Conservation (phyloP, 768 basidiomycete species). For the Amanita exitialis region DNA sequence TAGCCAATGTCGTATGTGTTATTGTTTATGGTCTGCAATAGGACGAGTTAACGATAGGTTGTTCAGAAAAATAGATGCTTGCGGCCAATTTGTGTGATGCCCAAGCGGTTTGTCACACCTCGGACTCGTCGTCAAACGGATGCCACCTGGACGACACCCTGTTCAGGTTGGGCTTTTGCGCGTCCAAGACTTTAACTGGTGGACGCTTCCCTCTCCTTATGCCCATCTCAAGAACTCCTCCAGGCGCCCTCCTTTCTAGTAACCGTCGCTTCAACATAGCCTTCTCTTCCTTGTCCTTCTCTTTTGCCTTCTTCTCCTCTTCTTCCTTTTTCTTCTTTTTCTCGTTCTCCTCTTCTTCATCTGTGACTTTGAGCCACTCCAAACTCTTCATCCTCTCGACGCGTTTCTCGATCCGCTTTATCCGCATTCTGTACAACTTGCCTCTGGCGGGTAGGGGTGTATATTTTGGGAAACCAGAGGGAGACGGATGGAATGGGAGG, state of each 20-base stretch:
- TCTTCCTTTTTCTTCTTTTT: conserved; percentile 10
- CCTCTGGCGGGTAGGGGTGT: conserved; percentile 33
- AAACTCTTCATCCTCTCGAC: conserved; percentile 22
- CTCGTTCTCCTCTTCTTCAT: conserved; percentile 20
- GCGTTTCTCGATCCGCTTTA: conserved; percentile 18
- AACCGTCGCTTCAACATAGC: not conserved
- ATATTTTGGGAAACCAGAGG: conserved; percentile 19
- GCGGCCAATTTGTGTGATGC: too few species aligned
- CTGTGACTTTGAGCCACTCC: conserved; percentile 19
- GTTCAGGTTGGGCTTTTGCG: not conserved
- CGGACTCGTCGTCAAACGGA: not conserved
- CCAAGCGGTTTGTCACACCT: not conserved
- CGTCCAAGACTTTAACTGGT: not conserved
- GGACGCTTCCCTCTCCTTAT: not conserved
- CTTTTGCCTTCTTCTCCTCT: not conserved
- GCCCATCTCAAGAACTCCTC: conserved; percentile 1
- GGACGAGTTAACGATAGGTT: too few species aligned
- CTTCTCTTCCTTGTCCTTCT: not conserved
- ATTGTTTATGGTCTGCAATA: too few species aligned
- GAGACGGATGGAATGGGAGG: conserved; percentile 11
- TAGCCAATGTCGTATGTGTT: too few species aligned
- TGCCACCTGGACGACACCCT: not conserved
- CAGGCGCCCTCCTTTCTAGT: not conserved
- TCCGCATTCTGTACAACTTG: conserved; percentile 26
- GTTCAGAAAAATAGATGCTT: too few species aligned